These are phyloP conservation scores for Claviceps purpurea DNA, from an alignment of 2,329 filamentous ascomycete genomes.

Conservation along the genomic window DNA sequence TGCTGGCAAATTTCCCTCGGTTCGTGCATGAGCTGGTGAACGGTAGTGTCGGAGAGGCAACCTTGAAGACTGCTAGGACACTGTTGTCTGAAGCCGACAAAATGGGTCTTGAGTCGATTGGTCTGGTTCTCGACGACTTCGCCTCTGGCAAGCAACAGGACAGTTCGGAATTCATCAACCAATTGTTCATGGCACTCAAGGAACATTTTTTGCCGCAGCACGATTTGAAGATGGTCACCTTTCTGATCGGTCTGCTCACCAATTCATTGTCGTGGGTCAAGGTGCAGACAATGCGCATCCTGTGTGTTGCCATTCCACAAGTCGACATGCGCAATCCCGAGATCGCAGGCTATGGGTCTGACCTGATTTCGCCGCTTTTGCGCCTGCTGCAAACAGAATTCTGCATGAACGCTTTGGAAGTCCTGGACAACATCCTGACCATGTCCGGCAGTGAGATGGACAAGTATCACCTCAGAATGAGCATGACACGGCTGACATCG, in stretches of 20 bases:
- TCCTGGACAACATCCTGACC: constrained; percentile 89
- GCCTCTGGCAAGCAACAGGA: constrained; percentile 51
- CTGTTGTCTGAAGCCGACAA: constrained; percentile 61
- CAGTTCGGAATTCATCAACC: constrained; percentile 62
- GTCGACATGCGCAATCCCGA: constrained; percentile 89
- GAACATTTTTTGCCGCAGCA: constrained; percentile 68
- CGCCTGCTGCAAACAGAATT: constrained; percentile 84
- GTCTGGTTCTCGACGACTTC: constrained; percentile 56
- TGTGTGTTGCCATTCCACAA: constrained; percentile 72
- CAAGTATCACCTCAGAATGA: constrained; percentile 91
- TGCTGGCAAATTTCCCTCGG: constrained; percentile 84
- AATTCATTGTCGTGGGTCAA: constrained; percentile 86
- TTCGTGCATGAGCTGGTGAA: constrained; percentile 71
- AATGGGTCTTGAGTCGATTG: constrained; percentile 55
- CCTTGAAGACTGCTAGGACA: constrained; percentile 50
- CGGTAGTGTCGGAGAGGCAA: constrained; percentile 38
- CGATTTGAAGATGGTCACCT: constrained; percentile 76
- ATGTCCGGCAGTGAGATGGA: constrained; percentile 89
- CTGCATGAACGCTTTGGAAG: constrained; percentile 81
- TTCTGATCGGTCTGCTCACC: constrained; percentile 80
- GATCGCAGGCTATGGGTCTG: constrained; percentile 80
- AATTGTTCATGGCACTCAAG: constrained; percentile 60
- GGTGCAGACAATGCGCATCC: constrained; percentile 79
- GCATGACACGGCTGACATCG: constrained; percentile 83
- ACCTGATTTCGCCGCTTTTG: constrained; percentile 85